Evolutionary conservation across 2,329 filamentous ascomycete species (phyloP).

Genomic region (Metarhizium album): DNA sequence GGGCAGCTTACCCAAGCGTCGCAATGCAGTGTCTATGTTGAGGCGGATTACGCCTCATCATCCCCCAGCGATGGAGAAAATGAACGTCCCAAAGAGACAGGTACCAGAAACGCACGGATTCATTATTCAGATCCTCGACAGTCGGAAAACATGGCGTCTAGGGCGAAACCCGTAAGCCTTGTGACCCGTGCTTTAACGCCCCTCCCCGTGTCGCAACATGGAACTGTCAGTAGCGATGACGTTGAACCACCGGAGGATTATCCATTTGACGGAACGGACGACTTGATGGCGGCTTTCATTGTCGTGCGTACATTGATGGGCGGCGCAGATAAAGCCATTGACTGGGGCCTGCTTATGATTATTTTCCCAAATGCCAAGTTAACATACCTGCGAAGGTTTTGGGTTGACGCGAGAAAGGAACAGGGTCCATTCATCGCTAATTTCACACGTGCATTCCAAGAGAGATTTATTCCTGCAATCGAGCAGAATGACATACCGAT

Average conservation of each 20-base stretch:
- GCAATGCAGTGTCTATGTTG: not conserved
- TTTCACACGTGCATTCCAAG: constrained; percentile 50
- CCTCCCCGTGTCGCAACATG: constrained; percentile 7
- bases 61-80: constrained; percentile 11
- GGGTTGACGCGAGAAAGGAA: constrained; percentile 40
- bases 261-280: constrained; percentile 13
- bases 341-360: constrained; percentile 48
- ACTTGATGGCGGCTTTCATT: constrained; percentile 45
- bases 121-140: not conserved
- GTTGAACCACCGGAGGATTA: not conserved
- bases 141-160: not conserved
- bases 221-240: not conserved
- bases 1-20: constrained; percentile 15
- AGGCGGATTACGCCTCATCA: not conserved
- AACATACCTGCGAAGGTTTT: constrained; percentile 42
- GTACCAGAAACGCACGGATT: not conserved
- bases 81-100: not conserved
- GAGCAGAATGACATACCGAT: constrained; percentile 47
- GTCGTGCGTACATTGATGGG: constrained; percentile 48
- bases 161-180: constrained; percentile 20
- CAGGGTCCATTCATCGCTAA: constrained; percentile 42
- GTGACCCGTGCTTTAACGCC: constrained; percentile 19
- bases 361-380: constrained; percentile 44
- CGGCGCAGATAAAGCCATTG: constrained; percentile 46
- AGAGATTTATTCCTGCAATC: constrained; percentile 55